Base-by-base conservation (phyloP, 148 eudicot species). In the Vaccinium corymbosum region DNA sequence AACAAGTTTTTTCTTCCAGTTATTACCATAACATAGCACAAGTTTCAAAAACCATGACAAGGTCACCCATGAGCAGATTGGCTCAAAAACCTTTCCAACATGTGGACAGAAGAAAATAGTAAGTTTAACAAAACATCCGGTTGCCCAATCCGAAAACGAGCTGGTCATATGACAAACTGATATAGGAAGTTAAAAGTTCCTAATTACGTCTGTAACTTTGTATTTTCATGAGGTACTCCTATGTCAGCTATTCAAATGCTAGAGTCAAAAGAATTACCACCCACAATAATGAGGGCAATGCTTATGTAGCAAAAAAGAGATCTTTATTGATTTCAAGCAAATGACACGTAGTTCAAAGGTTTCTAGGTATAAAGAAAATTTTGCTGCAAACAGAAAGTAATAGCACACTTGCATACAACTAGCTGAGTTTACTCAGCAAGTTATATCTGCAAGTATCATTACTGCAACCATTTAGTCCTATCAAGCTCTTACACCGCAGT, bases 311-410 rank as follows among this genome's bases (percentile, higher is more conserved):
- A 68, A 81, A 64, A 14, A 19, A 10, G 13, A 62, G 50, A 19
- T 61, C 16, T 79, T 8, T 79, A 78, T 61, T 77, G 49, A 27
- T 61, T 76, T 46, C 85, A 27, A 62, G 62, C 59, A 53, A 78
- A 17, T 3, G 19, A 57, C 49, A 56, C 2, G 17, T 25, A 17
- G 59, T 12, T 32, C 35, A 0, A 32, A 29, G 10, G 22, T 13
- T 11, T 53, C 50, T 10, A 49, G 35, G 20, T 29, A 17, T 10
- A 71, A 27, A 32, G 16, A 35, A 51, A 82, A 11, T 4, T 66
- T 29, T 72, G 29, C 68, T 15, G 16, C 49, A 59, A 46, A 38
- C n/a, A 0, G 6, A 12, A 59, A 57, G 70, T 57, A 4, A 9
- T 13, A 55, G 51, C 1, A 46, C 66, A 80, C 51, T 35, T 35